phyloP scores from a whole-genome alignment of 2,329 filamentous ascomycete species.

The Calonectria hongkongensis region DNA sequence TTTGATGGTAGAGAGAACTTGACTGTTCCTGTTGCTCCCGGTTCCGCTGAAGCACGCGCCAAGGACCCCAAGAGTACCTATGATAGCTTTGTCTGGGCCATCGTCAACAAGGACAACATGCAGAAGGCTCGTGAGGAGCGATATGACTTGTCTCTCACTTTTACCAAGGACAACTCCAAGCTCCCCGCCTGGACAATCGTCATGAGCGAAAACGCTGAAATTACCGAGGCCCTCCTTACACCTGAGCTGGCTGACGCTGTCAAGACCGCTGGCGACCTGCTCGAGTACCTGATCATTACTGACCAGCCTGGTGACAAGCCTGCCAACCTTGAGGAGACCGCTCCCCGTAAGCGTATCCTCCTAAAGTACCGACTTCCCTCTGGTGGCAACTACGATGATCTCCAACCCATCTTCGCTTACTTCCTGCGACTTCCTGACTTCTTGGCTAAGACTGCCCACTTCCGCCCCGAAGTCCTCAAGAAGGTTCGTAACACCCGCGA shows the following conservation, averaged over 20 bases:
- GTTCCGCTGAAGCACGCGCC: conserved; percentile 71
- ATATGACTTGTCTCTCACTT: conserved; percentile 94
- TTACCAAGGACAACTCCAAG: conserved; percentile 94
- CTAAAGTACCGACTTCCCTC: conserved; percentile 83
- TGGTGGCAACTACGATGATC: conserved; percentile 76
- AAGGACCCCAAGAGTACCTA: conserved; percentile 80
- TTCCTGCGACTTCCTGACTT: conserved; percentile 91
- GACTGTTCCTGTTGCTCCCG: conserved; percentile 80
- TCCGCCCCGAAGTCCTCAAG: conserved; percentile 91
- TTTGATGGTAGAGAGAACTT: conserved; percentile 94
- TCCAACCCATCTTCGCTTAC: conserved; percentile 85
- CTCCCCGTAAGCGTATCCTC: conserved; percentile 89
- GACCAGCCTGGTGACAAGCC: conserved; percentile 95
- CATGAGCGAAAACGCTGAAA: conserved; percentile 97
- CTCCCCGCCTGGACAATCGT: conserved; percentile 92
- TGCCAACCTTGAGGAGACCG: conserved; percentile 86
- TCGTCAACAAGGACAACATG: conserved; percentile 98
- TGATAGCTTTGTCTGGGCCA: conserved; percentile 94
- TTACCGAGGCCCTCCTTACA: conserved; percentile 91
- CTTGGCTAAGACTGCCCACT: conserved; percentile 85
- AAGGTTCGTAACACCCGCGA: conserved; percentile 90
- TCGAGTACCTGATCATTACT: conserved; percentile 91
- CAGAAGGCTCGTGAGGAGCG: conserved; percentile 91
- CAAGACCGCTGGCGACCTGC: conserved; percentile 82
- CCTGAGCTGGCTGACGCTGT: conserved; percentile 90